Evolutionary conservation across 495 filamentous ascomycete genomes (phyloP), one percentile per base, ranked within the genome.

Genomic region (Podospora australis): DNA sequence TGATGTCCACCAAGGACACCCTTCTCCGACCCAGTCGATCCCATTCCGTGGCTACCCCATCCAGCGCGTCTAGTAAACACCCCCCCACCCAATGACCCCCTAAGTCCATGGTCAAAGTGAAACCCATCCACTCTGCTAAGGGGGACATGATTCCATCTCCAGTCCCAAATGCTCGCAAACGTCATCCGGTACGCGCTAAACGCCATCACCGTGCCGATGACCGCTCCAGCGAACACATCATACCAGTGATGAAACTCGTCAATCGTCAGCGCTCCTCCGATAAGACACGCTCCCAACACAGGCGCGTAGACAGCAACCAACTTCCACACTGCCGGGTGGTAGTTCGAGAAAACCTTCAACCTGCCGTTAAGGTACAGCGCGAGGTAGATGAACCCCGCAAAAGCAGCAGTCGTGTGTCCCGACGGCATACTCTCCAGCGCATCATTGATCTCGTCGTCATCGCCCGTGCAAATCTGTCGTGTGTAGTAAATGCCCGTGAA

Each of bases 331-430:
- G 65, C 70, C 25, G 78, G 64, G 1, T 82, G 79, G 54, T 79
- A 78, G 60, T 78, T 72, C 43, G 73, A 54, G 49, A 78, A 81
- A 16, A 79, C 69, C 60, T 82, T 82, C 20, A 86, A 66, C 50
- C 83, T 83, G 6, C 75, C 80, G 52, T 84, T 84, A 11, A 85
- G 65, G 56, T 81, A 86, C 0, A 85, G 67, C 14, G 66, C 68
- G 3, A 82, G 58, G 47, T 71, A 85, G 6, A 73, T 56, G 39
- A 77, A 74, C 13, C 72, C 76, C 0, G 78, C 77, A 48, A 82
- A 84, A 0, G 79, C 74, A 7, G 75, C 74, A 0, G 72, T 70
- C 34, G 78, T 67, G 56, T 84, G 81, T 6, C 82, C 82, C 22
- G 30, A 39, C 2, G 51, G 51, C 24, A 54, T 48, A 10, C 68